Evolutionary conservation across 768 basidiomycete species (phyloP), one percentile per base, ranked within the genome.

Genomic region (Macrolepiota fuliginosa): DNA sequence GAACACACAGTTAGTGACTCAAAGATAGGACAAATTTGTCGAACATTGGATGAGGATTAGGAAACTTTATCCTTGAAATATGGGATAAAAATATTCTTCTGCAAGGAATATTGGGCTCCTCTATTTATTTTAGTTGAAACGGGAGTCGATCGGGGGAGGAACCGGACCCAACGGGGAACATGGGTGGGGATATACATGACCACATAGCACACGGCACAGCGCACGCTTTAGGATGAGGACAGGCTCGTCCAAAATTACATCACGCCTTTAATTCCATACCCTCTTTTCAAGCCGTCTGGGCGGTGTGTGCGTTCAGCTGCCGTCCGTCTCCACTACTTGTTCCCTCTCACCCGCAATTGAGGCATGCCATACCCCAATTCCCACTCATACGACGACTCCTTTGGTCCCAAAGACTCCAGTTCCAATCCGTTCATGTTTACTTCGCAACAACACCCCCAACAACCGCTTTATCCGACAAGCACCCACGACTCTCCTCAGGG

Each of bases 401-500:
- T 54, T 29, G 59, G 47, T 24, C 40, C 59, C 11, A 50, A 47
- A 47, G 53, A 54, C 13, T 12, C 42, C 36, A 22, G 12, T n/a
- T 25, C 59, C 27, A 51, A 36, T 24, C 24, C 29, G 10, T 54
- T 47, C 32, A 54, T 54, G 53, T 54, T 37, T 49, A 25, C 40
- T 32, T 61, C 59, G 15, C 59, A 54, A 37, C 42, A 37, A 24
- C 52, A 42, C 35, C 27, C 51, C 4, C 58, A 37, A 50, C 58
- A 53, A 36, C 27, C 59, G 17, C 59, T 61, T 12, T 61, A 54
- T 49, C 13, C 52, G 46, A 45, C 45, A 1, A 22, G 42, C 17
- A 25, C 29, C 42, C 67, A 68, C 32, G 61, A 56, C 37, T 55
- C 63, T 17, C 62, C 69, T 2, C 66, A 68, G 49, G 63, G 67